Percentiles rank a stretch among this genome's conserved stretches.
Evolutionary conservation across 305 asterid genomes (phyloP).

Genomic region (Coffea humblotiana): DNA sequence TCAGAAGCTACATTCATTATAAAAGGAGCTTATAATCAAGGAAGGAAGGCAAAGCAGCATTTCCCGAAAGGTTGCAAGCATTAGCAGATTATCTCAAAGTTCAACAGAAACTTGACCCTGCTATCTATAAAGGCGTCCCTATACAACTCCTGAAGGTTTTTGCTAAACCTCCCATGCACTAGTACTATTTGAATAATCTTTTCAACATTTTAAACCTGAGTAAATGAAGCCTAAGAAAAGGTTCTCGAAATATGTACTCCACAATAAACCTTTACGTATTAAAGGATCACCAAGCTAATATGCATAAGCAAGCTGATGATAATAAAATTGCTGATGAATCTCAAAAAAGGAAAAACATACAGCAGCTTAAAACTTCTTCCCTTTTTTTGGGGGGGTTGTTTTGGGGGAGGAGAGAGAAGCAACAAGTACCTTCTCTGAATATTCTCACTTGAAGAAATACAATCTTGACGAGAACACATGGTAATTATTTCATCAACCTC

Average conservation of each 20-base stretch:
- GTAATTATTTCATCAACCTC: constrained; percentile 92
- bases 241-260: not conserved
- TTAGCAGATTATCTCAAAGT: not conserved
- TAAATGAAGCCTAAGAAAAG: not conserved
- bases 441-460: constrained; percentile 64
- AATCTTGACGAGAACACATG: constrained; percentile 54
- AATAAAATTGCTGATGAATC: too few relatives aligned
- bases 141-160: not conserved
- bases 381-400: too few relatives aligned
- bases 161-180: not conserved
- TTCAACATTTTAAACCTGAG: not conserved
- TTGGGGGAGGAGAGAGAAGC: not conserved
- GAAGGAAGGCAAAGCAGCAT: not conserved
- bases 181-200: not conserved
- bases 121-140: not conserved
- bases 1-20: too few relatives aligned
- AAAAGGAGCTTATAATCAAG: not conserved
- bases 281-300: not conserved
- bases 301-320: not conserved
- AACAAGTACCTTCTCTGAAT: constrained; percentile 72
- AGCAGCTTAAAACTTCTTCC: too few relatives aligned
- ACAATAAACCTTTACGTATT: not conserved
- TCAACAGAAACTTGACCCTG: not conserved
- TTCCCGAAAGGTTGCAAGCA: not conserved
- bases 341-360: too few relatives aligned